Evolutionary conservation across 2,329 filamentous ascomycete genomes (phyloP).

Genomic region (Pestalotiopsis sp.): DNA sequence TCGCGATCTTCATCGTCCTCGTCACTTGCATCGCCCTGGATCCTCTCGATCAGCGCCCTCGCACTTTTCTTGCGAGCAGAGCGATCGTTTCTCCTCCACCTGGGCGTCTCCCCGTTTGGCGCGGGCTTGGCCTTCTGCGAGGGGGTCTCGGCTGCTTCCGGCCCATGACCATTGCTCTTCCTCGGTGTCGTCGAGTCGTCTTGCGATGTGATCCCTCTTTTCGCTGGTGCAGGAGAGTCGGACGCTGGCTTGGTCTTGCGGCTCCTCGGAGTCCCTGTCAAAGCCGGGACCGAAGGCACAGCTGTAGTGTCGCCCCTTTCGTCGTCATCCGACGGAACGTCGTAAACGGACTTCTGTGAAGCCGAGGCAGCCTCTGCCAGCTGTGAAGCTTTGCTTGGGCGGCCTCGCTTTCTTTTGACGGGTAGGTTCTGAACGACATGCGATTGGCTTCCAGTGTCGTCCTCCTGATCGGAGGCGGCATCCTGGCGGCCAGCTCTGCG

Average conservation of each 20-base stretch:
- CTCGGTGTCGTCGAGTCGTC: not conserved
- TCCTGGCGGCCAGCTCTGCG: not conserved
- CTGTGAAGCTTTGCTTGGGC: constrained; percentile 10
- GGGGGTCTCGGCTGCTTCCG: constrained; percentile 22
- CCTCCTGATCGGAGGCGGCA: not conserved
- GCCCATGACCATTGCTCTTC: not conserved
- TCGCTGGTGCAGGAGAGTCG: not conserved
- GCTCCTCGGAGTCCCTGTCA: not conserved
- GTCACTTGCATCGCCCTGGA: constrained; percentile 69
- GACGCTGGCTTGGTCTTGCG: not conserved
- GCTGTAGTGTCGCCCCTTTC: not conserved
- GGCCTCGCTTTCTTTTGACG: constrained; percentile 11
- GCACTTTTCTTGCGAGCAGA: constrained; percentile 53
- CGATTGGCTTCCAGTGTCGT: not conserved
- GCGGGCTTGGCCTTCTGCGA: constrained; percentile 19
- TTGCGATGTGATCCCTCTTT: not conserved
- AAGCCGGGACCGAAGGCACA: not conserved
- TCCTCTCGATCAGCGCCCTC: constrained; percentile 51
- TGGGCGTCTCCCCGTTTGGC: constrained; percentile 56
- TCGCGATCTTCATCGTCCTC: constrained; percentile 75
- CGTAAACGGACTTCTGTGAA: constrained; percentile 10
- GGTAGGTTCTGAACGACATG: not conserved
- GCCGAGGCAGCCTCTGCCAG: not conserved
- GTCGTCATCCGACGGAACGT: constrained; percentile 14
- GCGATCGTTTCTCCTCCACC: constrained; percentile 71